phyloP scores from a whole-genome alignment of 306 rosid genomes.

The Biancaea sappan region DNA sequence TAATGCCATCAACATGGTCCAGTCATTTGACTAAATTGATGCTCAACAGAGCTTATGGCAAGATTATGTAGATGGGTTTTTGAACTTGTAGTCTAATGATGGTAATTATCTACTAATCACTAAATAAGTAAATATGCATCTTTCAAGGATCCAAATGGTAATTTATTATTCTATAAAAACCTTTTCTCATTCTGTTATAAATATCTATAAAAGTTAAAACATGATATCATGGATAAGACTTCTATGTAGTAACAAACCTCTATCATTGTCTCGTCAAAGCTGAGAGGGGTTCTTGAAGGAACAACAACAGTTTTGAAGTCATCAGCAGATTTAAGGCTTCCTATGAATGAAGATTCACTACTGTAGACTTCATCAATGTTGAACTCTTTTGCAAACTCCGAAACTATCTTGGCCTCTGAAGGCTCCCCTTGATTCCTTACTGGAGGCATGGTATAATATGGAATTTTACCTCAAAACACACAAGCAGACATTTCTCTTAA shows the following conservation, averaged over 20 bases:
- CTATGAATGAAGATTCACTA: slow-evolving; percentile 79
- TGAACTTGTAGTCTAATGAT: not conserved
- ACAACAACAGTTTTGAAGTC: slow-evolving; percentile 87
- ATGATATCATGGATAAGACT: not conserved
- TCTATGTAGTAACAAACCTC: slow-evolving; percentile 53
- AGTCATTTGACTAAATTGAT: not conserved
- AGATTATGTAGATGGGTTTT: not conserved
- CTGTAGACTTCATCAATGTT: slow-evolving; percentile 78
- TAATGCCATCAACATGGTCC: not conserved
- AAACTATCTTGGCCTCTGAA: slow-evolving; percentile 72
- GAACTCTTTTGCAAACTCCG: slow-evolving; percentile 73
- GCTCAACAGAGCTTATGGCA: not conserved
- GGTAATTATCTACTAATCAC: not conserved
- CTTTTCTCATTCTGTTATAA: not conserved
- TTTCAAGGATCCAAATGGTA: not conserved
- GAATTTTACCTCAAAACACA: slow-evolving; percentile 81
- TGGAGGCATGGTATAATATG: slow-evolving; percentile 89
- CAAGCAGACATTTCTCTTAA: slow-evolving; percentile 2
- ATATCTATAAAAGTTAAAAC: not conserved
- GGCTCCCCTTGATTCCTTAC: slow-evolving; percentile 68
- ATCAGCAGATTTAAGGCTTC: slow-evolving; percentile 77
- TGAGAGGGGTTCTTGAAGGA: slow-evolving; percentile 68
- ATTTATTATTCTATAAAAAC: not conserved
- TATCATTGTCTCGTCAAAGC: slow-evolving; percentile 58
- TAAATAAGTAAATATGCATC: not conserved